phyloP scores from a whole-genome alignment of 2,329 filamentous ascomycete species.

The Curvularia spicifera region DNA sequence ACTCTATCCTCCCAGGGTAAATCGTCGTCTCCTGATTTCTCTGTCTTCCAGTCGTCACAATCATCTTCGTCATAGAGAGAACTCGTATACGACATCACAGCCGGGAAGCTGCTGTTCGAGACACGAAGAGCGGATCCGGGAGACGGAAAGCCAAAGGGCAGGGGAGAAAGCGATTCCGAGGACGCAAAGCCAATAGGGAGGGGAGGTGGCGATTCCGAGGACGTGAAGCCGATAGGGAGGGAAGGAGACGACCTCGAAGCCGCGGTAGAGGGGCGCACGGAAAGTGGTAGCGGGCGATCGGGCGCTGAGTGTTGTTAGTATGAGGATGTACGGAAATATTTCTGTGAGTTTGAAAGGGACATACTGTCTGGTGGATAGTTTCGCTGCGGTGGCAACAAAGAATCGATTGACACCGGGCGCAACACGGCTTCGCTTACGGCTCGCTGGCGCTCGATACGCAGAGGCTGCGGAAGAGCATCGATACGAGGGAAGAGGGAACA shows the following conservation, averaged over 20 bases:
- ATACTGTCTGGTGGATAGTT: conserved; percentile 25
- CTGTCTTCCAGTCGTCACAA: neutral
- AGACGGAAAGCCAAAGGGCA: conserved; percentile 4
- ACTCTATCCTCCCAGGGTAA: neutral
- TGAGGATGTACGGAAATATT: neutral
- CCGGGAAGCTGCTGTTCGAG: conserved; percentile 3
- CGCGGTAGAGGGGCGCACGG: conserved; percentile 21
- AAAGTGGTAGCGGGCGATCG: conserved; percentile 38
- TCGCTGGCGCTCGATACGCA: conserved; percentile 2
- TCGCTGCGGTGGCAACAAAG: neutral
- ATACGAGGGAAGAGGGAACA: conserved; percentile 1
- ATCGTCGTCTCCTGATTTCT: neutral
- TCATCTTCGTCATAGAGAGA: neutral
- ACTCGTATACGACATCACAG: neutral
- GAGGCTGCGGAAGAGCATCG: conserved; percentile 2
- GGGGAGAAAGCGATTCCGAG: conserved; percentile 4
- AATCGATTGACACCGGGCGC: conserved; percentile 2
- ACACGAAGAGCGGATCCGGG: neutral
- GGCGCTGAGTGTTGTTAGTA: conserved; percentile 22
- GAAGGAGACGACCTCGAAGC: conserved; percentile 5
- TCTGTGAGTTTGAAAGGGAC: neutral
- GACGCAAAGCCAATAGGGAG: conserved; percentile 2
- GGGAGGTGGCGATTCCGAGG: neutral
- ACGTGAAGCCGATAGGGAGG: conserved; percentile 1
- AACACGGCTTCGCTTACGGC: neutral